Conservation (phyloP, 495 filamentous ascomycete genomes). For the Xylaria curta region DNA sequence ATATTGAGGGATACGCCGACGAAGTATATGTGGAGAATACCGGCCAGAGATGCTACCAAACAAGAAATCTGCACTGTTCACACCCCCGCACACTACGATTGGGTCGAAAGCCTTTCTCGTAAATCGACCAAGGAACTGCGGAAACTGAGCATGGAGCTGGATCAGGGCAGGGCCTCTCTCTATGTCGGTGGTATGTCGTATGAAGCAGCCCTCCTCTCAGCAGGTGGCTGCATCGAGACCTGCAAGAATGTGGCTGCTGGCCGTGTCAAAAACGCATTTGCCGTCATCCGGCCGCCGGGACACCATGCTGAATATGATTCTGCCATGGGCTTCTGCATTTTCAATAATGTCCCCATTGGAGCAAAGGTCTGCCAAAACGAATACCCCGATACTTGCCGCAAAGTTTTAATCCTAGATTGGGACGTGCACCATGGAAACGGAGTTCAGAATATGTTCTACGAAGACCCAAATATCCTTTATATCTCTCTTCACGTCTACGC, state of each 20-base stretch:
- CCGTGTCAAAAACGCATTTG: conserved; percentile 89
- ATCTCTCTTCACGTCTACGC: conserved; percentile 93
- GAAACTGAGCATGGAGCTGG: conserved; percentile 58
- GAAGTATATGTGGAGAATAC: conserved; percentile 76
- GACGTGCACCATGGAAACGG: conserved; percentile 90
- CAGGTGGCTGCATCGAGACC: conserved; percentile 95
- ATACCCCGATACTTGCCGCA: conserved; percentile 78
- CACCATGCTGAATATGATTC: conserved; percentile 89
- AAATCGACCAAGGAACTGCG: conserved; percentile 67
- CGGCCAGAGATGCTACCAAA: conserved; percentile 72
- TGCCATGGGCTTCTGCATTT: conserved; percentile 93
- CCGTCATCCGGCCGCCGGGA: conserved; percentile 91
- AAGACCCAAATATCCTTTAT: conserved; percentile 93
- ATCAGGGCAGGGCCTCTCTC: conserved; percentile 77
- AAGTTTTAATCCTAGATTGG: conserved; percentile 95
- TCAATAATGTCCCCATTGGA: conserved; percentile 95
- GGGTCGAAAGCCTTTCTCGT: conserved; percentile 67
- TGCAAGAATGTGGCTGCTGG: conserved; percentile 82
- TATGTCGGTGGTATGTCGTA: conserved; percentile 88
- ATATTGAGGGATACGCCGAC: conserved; percentile 54
- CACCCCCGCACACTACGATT: conserved; percentile 72
- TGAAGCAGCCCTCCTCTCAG: conserved; percentile 78
- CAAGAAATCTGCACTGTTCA: conserved; percentile 83
- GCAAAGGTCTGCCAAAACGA: conserved; percentile 79
- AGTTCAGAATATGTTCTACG: conserved; percentile 94